Percentiles rank a stretch among this genome's conserved stretches.
Evolutionary conservation across 2,329 filamentous ascomycete genomes (phyloP).

Genomic region (Ustulina deusta): DNA sequence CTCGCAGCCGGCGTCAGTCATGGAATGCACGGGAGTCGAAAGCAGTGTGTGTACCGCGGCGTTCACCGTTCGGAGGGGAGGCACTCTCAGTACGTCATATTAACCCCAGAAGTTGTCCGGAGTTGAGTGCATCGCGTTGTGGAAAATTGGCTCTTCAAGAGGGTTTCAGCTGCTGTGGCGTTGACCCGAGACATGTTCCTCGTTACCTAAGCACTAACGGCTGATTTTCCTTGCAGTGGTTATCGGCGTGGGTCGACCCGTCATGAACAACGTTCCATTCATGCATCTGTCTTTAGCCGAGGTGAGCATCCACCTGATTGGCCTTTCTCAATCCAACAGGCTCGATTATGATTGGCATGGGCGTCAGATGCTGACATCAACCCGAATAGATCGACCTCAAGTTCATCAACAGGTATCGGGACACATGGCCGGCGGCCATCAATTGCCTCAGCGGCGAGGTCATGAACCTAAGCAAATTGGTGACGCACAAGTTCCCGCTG

Average conservation of each 20-base stretch:
- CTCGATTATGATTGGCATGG: constrained; percentile 9
- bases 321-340: not conserved
- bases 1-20: constrained; percentile 66
- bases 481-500: constrained; percentile 72
- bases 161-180: not conserved
- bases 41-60: constrained; percentile 70
- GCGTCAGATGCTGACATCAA: constrained; percentile 25
- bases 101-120: not conserved
- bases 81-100: constrained; percentile 59
- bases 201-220: not conserved
- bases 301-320: constrained; percentile 51
- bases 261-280: constrained; percentile 75
- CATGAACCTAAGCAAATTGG: constrained; percentile 70
- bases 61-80: constrained; percentile 68
- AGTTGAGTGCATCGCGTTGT: constrained; percentile 16
- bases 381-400: constrained; percentile 69
- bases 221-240: constrained; percentile 56
- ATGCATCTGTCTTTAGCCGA: constrained; percentile 74
- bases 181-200: constrained; percentile 35
- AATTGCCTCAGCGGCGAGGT: constrained; percentile 69
- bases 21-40: constrained; percentile 76
- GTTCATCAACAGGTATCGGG: constrained; percentile 78
- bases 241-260: constrained; percentile 70
- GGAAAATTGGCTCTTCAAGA: constrained; percentile 21
- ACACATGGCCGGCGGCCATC: constrained; percentile 77